Percentiles rank a stretch among this genome's conserved stretches.
These are phyloP conservation scores for Diaporthe sp. DNA, from an alignment of 2,329 filamentous ascomycete species.

Conservation along the genomic window DNA sequence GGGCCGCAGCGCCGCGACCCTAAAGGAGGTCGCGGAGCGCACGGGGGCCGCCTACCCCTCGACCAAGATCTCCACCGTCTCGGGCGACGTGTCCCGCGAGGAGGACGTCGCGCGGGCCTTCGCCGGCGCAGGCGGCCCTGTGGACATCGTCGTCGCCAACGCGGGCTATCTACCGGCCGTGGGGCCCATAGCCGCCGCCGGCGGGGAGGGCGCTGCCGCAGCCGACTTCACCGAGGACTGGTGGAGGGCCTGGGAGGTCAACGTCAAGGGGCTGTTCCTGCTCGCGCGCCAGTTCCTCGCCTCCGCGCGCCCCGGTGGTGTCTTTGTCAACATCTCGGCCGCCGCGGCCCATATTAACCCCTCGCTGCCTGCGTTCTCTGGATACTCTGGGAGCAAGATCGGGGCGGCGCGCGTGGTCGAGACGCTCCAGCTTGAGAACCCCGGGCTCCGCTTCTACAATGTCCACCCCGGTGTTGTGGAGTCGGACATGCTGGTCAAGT, in stretches of 20 bases:
- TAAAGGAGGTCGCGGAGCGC: constrained; percentile 41
- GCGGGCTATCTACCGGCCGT: constrained; percentile 45
- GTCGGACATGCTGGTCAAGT: constrained; percentile 29
- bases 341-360: constrained; percentile 36
- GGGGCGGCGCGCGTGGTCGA: constrained; percentile 41
- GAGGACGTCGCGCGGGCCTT: constrained; percentile 37
- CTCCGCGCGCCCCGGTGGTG: constrained; percentile 38
- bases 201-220: constrained; percentile 20
- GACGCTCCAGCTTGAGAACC: constrained; percentile 37
- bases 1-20: constrained; percentile 46
- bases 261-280: constrained; percentile 44
- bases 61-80: constrained; percentile 41
- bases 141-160: constrained; percentile 49
- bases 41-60: background rate
- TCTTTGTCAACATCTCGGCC: constrained; percentile 46
- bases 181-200: constrained; percentile 35
- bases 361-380: constrained; percentile 33
- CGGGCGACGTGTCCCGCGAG: constrained; percentile 41
- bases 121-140: constrained; percentile 14
- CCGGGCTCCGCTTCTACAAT: constrained; percentile 20
- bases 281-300: constrained; percentile 44
- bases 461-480: constrained; percentile 33
- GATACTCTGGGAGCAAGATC: constrained; percentile 38
- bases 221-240: constrained; percentile 41
- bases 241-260: constrained; percentile 47